Percentiles rank a stretch among this genome's conserved stretches.
Conservation (phyloP, 2,329 filamentous ascomycete genomes). For the Rhytidhysteron rufulum region DNA sequence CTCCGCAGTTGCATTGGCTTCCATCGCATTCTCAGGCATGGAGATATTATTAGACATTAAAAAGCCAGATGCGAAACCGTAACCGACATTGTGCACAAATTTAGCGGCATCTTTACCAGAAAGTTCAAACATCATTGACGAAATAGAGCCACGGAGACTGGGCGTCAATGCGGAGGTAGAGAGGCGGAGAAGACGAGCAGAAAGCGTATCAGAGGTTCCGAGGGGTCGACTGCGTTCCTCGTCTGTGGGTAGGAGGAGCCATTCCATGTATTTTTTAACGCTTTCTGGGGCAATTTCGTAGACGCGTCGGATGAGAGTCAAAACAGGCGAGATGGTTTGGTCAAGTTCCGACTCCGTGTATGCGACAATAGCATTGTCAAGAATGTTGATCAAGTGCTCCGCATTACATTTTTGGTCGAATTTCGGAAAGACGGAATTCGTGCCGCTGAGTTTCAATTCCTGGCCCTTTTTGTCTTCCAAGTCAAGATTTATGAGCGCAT, state of each 20-base stretch:
- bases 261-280: slow-evolving; percentile 61
- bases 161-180: slow-evolving; percentile 70
- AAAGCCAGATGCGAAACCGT: slow-evolving; percentile 89
- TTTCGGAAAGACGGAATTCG: slow-evolving; percentile 63
- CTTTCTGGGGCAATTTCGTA: slow-evolving; percentile 63
- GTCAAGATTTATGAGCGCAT: slow-evolving; percentile 76
- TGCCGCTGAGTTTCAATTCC: slow-evolving; percentile 40
- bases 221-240: slow-evolving; percentile 73
- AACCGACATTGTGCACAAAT: slow-evolving; percentile 89
- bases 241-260: slow-evolving; percentile 68
- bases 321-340: slow-evolving; percentile 63
- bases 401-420: slow-evolving; percentile 57
- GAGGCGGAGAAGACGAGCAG: slow-evolving; percentile 72
- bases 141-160: slow-evolving; percentile 69
- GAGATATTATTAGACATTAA: slow-evolving; percentile 79
- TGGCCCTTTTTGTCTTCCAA: slow-evolving; percentile 49
- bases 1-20: slow-evolving; percentile 44
- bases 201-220: slow-evolving; percentile 68
- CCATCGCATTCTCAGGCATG: slow-evolving; percentile 64
- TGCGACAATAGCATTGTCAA: slow-evolving; percentile 61
- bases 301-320: slow-evolving; percentile 71
- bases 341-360: slow-evolving; percentile 72
- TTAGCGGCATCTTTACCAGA: slow-evolving; percentile 74
- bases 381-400: slow-evolving; percentile 64
- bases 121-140: slow-evolving; percentile 78